Evolutionary conservation across 352 stramenopile species (phyloP).

Genomic region (Phytophthora podocarpi): DNA sequence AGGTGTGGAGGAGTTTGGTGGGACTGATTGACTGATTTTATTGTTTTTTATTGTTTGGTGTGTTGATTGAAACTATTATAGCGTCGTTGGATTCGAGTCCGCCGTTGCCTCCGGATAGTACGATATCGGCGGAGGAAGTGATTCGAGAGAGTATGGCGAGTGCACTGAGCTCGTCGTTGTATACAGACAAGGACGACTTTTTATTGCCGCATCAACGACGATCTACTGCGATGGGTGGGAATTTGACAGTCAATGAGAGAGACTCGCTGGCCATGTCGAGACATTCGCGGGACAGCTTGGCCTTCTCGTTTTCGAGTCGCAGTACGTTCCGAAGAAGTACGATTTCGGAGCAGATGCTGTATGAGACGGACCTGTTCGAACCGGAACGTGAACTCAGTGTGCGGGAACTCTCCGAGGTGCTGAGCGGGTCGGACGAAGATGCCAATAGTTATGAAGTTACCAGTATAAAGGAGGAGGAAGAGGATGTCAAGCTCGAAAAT

Average conservation of each 20-base stretch:
- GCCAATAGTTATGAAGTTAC: constrained; percentile 77
- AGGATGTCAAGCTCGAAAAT: constrained; percentile 83
- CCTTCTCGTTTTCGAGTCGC: constrained; percentile 79
- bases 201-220: constrained; percentile 42
- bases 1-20: background rate
- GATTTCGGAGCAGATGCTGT: constrained; percentile 85
- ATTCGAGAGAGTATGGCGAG: constrained; percentile 87
- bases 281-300: constrained; percentile 48
- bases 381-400: constrained; percentile 78
- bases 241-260: constrained; percentile 28
- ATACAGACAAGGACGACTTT: constrained; percentile 79
- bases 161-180: constrained; percentile 68
- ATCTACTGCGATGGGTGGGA: constrained; percentile 28
- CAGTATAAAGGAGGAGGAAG: constrained; percentile 87
- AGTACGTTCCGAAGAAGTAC: constrained; percentile 81
- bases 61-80: constrained; percentile 17
- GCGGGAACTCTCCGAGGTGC: constrained; percentile 73
- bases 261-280: constrained; percentile 46
- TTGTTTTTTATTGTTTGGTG: constrained; percentile 8
- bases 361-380: constrained; percentile 85
- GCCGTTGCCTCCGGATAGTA: constrained; percentile 78
- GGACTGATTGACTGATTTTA: constrained; percentile 15
- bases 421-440: constrained; percentile 65
- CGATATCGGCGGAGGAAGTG: constrained; percentile 86
- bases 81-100: constrained; percentile 66